Evolutionary conservation across 495 filamentous ascomycete genomes (phyloP), one percentile per base, ranked within the genome.

Genomic region (Corynascus novoguineensis): DNA sequence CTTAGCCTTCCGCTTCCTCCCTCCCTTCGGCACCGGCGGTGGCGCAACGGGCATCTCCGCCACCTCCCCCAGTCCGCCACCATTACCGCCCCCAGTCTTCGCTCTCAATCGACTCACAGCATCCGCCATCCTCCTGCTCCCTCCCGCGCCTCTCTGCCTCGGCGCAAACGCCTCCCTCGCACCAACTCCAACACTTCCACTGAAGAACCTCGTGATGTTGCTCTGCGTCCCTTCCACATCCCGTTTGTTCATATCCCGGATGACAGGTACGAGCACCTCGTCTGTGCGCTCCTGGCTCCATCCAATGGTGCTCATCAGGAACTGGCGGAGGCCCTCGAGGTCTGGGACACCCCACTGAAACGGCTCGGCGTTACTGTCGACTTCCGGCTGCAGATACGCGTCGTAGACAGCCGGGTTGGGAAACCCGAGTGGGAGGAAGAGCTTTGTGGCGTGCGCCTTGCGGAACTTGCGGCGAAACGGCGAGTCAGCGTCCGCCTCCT

Each of bases 321-420:
- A 98, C 17, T 74, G 74, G n/a, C 95, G 71, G 50, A 98, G 71
- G 0, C 88, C 87, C 45, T 93, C 89, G 4, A 98, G 77, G 62
- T 98, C 93, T 0, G 93, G 93, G 0, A 95, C 87, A 19, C 93
- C 93, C 93, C 93, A 98, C 69, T 91, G 85, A 61, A 98, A 98
- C 4, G 75, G 70, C 38, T 89, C 86, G 0, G 88, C 80, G 56
- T 85, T 86, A 14, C 68, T 68, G 65, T 98, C 93, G 17, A 97
- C 90, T 61, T 90, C 87, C 0, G 93, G 95, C 6, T 87, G 64
- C 1, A 92, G 73, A 66, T 98, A 98, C 2, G 93, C 93, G 1
- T 86, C 78, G 31, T 84, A 83, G 6, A 70, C 90, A 6, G 81
- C 83, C 1, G 77, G 65, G 61, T 85, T 83, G 2, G 93, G 93